Conservation (phyloP, 2,329 filamentous ascomycete genomes). For the Beauveria bassiana region DNA sequence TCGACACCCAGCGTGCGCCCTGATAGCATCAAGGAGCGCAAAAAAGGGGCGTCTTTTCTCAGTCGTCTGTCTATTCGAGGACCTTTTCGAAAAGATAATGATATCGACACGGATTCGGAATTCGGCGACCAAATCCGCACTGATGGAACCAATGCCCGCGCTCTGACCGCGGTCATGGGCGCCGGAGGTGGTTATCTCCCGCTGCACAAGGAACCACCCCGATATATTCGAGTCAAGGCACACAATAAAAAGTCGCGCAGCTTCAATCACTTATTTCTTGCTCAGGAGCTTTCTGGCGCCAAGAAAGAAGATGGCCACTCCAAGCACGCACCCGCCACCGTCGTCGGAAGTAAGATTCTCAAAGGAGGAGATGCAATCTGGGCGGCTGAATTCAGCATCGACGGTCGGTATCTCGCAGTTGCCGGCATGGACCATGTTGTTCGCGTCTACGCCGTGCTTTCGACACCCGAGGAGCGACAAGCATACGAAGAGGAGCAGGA, state of each 20-base stretch:
- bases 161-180: constrained; percentile 70
- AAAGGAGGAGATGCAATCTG: constrained; percentile 65
- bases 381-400: constrained; percentile 87
- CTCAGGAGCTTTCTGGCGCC: constrained; percentile 74
- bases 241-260: constrained; percentile 75
- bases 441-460: constrained; percentile 81
- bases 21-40: constrained; percentile 27
- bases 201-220: constrained; percentile 77
- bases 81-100: constrained; percentile 64
- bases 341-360: constrained; percentile 33
- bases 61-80: constrained; percentile 68
- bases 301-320: constrained; percentile 27
- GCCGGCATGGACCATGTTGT: constrained; percentile 83
- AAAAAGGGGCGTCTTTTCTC: constrained; percentile 84
- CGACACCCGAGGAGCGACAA: constrained; percentile 69
- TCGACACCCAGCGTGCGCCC: constrained; percentile 21
- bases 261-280: constrained; percentile 83
- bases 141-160: constrained; percentile 74
- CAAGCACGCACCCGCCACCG: constrained; percentile 26
- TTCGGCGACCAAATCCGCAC: constrained; percentile 26
- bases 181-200: constrained; percentile 68
- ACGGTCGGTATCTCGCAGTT: constrained; percentile 86
- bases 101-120: constrained; percentile 46
- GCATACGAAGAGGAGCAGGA: constrained; percentile 64
- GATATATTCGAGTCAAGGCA: constrained; percentile 79